Conservation (phyloP, 306 rosid genomes). For the Trifolium subterraneum region DNA sequence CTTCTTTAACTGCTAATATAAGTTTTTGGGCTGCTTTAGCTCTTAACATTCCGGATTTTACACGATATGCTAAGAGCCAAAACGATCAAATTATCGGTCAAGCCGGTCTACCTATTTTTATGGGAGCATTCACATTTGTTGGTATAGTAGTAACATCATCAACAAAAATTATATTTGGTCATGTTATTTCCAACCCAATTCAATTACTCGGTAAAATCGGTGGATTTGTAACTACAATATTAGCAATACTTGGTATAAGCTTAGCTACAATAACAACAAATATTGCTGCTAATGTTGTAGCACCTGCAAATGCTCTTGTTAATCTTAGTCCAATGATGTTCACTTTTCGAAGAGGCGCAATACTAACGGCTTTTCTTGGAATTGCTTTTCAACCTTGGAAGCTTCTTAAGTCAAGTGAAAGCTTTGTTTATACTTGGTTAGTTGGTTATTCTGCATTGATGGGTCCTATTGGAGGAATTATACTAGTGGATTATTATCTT, state of each 20-base stretch:
- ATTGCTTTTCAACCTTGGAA: conserved; percentile 92
- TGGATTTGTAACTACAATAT: conserved; percentile 61
- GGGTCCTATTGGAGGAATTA: conserved; percentile 87
- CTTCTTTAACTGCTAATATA: conserved; percentile 87
- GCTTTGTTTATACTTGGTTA: conserved; percentile 89
- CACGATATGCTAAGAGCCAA: conserved; percentile 75
- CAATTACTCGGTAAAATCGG: conserved; percentile 77
- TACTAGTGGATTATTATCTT: conserved; percentile 78
- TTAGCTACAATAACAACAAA: conserved; percentile 84
- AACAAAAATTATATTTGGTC: conserved; percentile 75
- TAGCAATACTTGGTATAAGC: conserved; percentile 80
- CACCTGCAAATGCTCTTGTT: conserved; percentile 92
- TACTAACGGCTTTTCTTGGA: conserved; percentile 78
- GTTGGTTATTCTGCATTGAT: conserved; percentile 86
- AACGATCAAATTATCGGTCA: conserved; percentile 85
- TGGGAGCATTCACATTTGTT: conserved; percentile 89
- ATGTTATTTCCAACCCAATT: conserved; percentile 78
- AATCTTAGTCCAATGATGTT: conserved; percentile 73
- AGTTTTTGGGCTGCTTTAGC: conserved; percentile 92
- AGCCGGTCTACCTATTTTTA: conserved; percentile 79
- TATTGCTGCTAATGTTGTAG: conserved; percentile 93
- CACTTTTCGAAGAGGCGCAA: conserved; percentile 75
- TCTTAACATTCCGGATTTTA: conserved; percentile 88
- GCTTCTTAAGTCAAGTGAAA: conserved; percentile 88
- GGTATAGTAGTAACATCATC: conserved; percentile 90